phyloP scores from a whole-genome alignment of 2,329 filamentous ascomycete genomes.

The Orbilia oligospora region DNA sequence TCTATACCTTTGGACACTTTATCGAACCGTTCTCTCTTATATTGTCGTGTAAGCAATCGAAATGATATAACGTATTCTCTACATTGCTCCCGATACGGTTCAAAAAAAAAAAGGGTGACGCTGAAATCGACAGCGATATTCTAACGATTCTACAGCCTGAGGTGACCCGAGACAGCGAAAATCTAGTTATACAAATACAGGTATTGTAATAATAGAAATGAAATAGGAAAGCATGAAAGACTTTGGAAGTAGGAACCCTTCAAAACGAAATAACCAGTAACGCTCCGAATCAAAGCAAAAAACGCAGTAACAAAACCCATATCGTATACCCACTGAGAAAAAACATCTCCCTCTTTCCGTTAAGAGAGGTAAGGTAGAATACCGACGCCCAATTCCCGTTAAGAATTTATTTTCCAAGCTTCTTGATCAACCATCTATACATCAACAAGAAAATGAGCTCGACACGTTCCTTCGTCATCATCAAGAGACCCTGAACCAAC shows the following conservation, averaged over 20 bases:
- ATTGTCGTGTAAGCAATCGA: conserved; percentile 33
- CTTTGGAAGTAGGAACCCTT: conserved; percentile 1
- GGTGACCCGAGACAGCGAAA: conserved; percentile 21
- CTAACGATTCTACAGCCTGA: conserved; percentile 18
- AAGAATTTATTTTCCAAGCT: conserved; percentile 38
- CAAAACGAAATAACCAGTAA: conserved; percentile 18
- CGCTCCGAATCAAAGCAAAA: conserved; percentile 40
- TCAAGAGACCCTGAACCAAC: conserved; percentile 92
- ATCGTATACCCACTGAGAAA: conserved; percentile 21
- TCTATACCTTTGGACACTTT: conserved; percentile 45
- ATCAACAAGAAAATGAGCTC: conserved; percentile 82
- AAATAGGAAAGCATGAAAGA: background rate
- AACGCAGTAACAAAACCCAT: conserved; percentile 10
- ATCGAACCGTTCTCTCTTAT: conserved; percentile 27
- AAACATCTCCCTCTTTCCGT: background rate
- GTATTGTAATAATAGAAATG: conserved; percentile 7
- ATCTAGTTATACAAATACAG: conserved; percentile 41
- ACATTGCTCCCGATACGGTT: background rate
- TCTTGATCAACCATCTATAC: conserved; percentile 50
- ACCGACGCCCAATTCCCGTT: conserved; percentile 18
- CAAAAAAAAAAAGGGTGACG: background rate
- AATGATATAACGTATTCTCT: conserved; percentile 42
- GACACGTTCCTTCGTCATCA: conserved; percentile 99
- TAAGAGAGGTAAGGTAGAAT: background rate
- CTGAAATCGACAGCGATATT: conserved; percentile 27